A percentile compares a stretch with the other conserved stretches of the same genome.
Evolutionary conservation across 441 rosid genomes (phyloP).

Genomic region (Brassica balearica): DNA sequence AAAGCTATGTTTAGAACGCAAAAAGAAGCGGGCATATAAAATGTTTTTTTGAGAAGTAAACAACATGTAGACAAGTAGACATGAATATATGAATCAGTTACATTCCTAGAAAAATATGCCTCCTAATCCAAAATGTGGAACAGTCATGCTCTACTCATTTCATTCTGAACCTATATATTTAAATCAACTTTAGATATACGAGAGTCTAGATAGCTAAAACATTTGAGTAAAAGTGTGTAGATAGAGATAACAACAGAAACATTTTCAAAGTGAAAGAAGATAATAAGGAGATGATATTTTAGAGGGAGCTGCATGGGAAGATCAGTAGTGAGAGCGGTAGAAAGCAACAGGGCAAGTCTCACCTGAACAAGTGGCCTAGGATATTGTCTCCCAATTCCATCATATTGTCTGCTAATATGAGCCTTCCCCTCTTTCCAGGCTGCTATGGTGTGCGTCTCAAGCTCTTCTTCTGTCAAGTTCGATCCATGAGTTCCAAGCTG

Average conservation of each 20-base stretch:
- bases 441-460: constrained; percentile 78
- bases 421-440: constrained; percentile 85
- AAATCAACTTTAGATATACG: background rate
- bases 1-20: constrained; percentile 18
- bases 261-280: constrained; percentile 10
- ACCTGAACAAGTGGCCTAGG: constrained; percentile 68
- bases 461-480: constrained; percentile 82
- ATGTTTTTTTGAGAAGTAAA: background rate
- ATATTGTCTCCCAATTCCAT: constrained; percentile 62
- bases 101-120: constrained; percentile 14
- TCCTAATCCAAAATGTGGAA: constrained; percentile 22
- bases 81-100: constrained; percentile 17
- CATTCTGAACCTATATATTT: background rate
- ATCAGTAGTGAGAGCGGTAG: constrained; percentile 4
- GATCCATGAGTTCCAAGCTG: constrained; percentile 86
- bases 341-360: constrained; percentile 36
- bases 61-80: constrained; percentile 11
- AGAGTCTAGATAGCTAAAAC: background rate
- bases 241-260: background rate
- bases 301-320: constrained; percentile 1
- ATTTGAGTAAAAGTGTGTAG: background rate
- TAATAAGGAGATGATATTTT: background rate
- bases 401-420: constrained; percentile 62
- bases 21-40: constrained; percentile 18
- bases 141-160: constrained; percentile 4